Evolutionary conservation across 1,284 basidiomycete genomes (phyloP), one percentile per base, ranked within the genome.

Genomic region (Pascua sp.): DNA sequence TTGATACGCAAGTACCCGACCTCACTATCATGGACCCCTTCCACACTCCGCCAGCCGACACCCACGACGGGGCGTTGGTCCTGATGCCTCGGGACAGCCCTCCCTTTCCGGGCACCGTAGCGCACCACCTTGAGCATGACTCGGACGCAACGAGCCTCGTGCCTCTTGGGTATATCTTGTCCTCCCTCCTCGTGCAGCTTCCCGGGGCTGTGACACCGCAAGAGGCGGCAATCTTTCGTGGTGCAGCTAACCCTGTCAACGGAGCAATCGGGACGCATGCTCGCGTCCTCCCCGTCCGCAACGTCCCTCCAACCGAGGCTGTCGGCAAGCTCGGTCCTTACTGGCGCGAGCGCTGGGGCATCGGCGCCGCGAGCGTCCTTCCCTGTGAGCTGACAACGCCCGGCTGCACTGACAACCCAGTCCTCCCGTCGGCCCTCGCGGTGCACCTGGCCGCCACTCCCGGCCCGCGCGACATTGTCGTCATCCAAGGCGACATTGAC

Each of bases 401-500:
- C 8, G 15, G 7, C 36, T 24, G 13, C 18, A 2, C 8, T 18
- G 36, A 42, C 16, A 10, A 49, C 40, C 15, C n/a, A 57, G 56
- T 57, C 48, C 43, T 57, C 37, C 47, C 56, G 5, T 42, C 47
- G 5, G 47, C 42, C 18, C 13, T 41, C 32, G 56, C 56, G 0
- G 44, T 32, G 1, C 47, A 41, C 8, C 36, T 50, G 12, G 43
- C 51, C 43, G 37, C 41, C 10, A 24, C 48, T 2, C 47, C 56
- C 5, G 43, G 43, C 15, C 40, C 51, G 5, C 42, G 37, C 10
- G 56, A 57, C 41, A 42, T 57, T 16, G 18, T 49, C 17, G 17
- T 57, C 10, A 18, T 53, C 15, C 52, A 53, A 18, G 43, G 43
- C 36, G 52, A 57, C 39, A 38, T 53, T 12, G 56, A 57, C 44